These are phyloP conservation scores for Globisporangium heterothallicum DNA, from an alignment of 352 stramenopile genomes.

Conservation along the genomic window DNA sequence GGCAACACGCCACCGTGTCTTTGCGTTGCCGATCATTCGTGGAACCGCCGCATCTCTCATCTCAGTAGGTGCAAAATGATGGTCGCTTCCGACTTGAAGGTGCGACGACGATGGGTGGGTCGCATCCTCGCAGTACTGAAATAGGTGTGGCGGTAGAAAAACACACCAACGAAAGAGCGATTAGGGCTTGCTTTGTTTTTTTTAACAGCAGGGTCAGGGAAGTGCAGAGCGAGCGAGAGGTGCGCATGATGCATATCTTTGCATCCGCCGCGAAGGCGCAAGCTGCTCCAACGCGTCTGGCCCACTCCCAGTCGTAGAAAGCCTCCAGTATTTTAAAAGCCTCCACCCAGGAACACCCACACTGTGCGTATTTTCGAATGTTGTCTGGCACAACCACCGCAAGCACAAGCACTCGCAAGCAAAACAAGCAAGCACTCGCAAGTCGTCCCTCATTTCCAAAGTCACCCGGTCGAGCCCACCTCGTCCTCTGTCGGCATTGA, in stretches of 20 bases:
- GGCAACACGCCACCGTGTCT: neutral
- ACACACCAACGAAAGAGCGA: constrained; percentile 1
- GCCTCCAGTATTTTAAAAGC: neutral
- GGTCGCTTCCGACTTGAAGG: neutral
- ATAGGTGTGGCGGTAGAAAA: constrained; percentile 4
- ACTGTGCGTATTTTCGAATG: neutral
- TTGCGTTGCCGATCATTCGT: neutral
- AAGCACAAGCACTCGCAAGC: neutral
- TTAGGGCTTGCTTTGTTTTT: constrained; percentile 14
- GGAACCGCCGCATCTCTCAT: neutral
- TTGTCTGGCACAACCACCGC: constrained; percentile 1
- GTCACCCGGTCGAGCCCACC: neutral
- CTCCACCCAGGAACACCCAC: neutral
- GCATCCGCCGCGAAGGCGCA: constrained; percentile 11
- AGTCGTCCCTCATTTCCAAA: neutral
- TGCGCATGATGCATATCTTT: constrained; percentile 40
- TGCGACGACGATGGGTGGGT: too few species aligned
- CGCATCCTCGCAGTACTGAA: too few species aligned
- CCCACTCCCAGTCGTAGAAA: constrained; percentile 3
- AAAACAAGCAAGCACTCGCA: too few species aligned
- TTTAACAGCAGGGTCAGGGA: constrained; percentile 6
- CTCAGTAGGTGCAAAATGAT: neutral
- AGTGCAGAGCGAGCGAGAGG: constrained; percentile 9
- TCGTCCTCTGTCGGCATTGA: neutral
- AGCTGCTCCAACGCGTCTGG: neutral